Percentiles rank a stretch among this genome's conserved stretches.
Evolutionary conservation across 805 yeast species (phyloP).

Genomic region (Kuraishia borneana): DNA sequence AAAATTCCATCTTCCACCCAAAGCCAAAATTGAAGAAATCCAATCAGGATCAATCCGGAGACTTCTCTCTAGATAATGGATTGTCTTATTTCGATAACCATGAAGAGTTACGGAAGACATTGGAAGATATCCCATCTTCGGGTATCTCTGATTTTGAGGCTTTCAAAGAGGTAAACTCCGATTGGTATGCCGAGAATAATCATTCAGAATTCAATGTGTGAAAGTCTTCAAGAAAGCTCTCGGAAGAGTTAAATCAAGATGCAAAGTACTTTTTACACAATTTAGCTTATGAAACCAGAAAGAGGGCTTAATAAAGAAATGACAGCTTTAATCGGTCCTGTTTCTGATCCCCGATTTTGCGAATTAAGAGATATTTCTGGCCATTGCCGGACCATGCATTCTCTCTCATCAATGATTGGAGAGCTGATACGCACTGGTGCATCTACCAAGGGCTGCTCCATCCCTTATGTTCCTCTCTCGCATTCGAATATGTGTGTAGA

Average conservation of each 20-base stretch:
- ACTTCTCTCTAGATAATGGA: conserved; percentile 4
- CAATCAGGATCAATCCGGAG: neutral
- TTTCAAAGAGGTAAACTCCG: conserved; percentile 15
- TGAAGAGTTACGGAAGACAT: conserved; percentile 15
- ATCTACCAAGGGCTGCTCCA: no score
- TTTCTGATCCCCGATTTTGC: no score
- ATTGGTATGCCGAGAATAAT: conserved; percentile 15
- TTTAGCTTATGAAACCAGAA: neutral
- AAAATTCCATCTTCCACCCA: conserved; percentile 19
- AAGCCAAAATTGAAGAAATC: neutral
- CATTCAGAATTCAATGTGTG: conserved; percentile 13
- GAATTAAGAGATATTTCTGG: no score
- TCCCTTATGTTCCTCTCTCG: no score
- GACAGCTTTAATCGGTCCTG: neutral
- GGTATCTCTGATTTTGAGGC: conserved; percentile 18
- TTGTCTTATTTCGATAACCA: conserved; percentile 24
- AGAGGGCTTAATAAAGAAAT: neutral
- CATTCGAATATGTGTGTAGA: no score
- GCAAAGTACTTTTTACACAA: neutral
- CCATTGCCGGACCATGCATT: no score
- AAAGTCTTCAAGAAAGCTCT: conserved; percentile 14
- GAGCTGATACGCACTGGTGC: no score
- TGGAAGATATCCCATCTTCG: conserved; percentile 4
- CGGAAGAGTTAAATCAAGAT: neutral
- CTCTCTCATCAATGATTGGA: no score